Base-by-base conservation (phyloP, 23 red algal genomes). In the Gracilaria domingensis region DNA sequence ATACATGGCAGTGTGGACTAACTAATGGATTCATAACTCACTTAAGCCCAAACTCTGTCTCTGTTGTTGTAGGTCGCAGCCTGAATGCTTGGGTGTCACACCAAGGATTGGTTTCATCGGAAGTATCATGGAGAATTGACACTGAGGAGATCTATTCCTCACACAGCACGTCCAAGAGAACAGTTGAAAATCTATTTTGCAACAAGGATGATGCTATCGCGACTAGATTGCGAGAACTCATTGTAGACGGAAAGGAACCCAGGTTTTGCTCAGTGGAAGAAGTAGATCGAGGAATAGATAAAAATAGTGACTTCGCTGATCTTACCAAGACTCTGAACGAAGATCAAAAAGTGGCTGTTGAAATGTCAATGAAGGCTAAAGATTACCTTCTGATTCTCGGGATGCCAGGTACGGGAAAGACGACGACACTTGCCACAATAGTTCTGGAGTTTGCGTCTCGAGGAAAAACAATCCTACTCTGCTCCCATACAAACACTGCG, bases 361-460 rank as follows among this genome's bases (percentile, higher is more conserved):
- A 81, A 30, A 65, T 80, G 45, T 65, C 83, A 14, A 35, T 84
- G 66, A 14, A 50, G 7, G 51, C 90, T 0, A 66, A 49, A 11
- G 95, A 97, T 57, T 98, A 95, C 80, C 65, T 81, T 20, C 91
- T 98, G 44, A 66, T 98, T 44, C 93, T 91, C 51, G 96, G 96
- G 1, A 92, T 93, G 81, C 96, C 96, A 12, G 96, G 96, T 1
- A 95, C 96, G 3, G 96, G 96, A 25, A 98, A 98, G 54, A 98
- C 96, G 16, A 89, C 93, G 40, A 84, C 81, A 25, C 74, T 98
- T 11, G 93, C 91, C 12, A 66, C 85, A 33, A 79, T 95, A 26
- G 75, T 98, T 71, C 36, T 70, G 44, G 67, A 80, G 28, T 67
- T 66, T 69, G 87, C 62, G 6, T 25, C 53, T 12, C 28, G 23